Evolutionary conservation across 2,329 filamentous ascomycete genomes (phyloP), one percentile per base, ranked within the genome.

Genomic region (Phaeosphaeriaceae sp.): DNA sequence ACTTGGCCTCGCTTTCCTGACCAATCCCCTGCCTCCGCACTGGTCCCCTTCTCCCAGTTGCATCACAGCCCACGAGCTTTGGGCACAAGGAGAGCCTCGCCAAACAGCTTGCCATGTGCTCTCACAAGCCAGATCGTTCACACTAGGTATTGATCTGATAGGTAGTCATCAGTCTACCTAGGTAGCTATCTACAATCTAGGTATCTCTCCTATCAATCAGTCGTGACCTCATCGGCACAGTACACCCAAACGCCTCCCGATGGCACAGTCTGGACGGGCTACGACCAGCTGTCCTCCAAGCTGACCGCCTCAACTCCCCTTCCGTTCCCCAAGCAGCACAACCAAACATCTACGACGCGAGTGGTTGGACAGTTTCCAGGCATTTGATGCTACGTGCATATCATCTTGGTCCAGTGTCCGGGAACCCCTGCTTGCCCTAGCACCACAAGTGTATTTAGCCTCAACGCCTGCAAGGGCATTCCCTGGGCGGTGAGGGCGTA

Each of bases 381-480:
- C 7, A 67, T 70, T 61, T 66, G 65, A 64, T 60, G 62, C 62
- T 61, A 61, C 53, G 62, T 67, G 67, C 67, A 72, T 70, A 60
- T 58, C 61, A 61, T 64, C 50, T 51, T 44, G 61, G 50, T 56
- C 58, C 59, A 61, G 54, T 42, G 42, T 52, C 51, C 63, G 63
- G 56, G 56, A 42, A 57, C 57, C 60, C 66, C 57, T 63, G 65
- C 52, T 64, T 66, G 60, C 56, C 37, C 56, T 59, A 55, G 45
- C 52, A 49, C 48, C 39, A 41, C 55, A 64, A 61, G 56, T 51
- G 52, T 40, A 58, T 61, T 63, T 70, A 69, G 67, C 64, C 63
- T 64, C 62, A 60, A 62, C 62, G 56, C 49, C 54, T 53, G 45
- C 56, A 61, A 51, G 56, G 58, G 55, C 41, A 46, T 36, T 48